Evolutionary conservation across 2,329 filamentous ascomycete genomes (phyloP).

Genomic region (Stachybotrys chlorohalonatus): DNA sequence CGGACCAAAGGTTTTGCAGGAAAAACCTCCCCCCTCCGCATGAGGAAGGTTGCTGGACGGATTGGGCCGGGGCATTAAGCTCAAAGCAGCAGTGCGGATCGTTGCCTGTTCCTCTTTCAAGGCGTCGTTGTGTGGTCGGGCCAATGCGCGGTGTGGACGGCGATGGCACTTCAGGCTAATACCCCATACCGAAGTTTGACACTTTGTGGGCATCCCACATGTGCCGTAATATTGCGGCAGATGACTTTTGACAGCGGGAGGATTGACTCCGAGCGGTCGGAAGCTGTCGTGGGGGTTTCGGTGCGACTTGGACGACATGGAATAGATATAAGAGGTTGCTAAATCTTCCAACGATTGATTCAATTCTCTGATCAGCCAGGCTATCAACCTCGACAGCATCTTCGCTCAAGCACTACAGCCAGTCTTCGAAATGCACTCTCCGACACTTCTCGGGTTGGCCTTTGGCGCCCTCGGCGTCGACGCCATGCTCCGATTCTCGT

Average conservation of each 20-base stretch:
- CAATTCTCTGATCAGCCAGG: no score
- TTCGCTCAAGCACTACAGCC: background rate
- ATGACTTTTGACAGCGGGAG: background rate
- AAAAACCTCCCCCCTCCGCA: no score
- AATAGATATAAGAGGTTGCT: background rate
- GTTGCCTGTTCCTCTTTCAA: background rate
- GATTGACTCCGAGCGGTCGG: background rate
- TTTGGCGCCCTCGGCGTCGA: background rate
- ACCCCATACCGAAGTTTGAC: background rate
- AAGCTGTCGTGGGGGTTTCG: background rate
- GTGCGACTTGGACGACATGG: background rate
- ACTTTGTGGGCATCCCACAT: background rate
- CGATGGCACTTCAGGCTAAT: background rate
- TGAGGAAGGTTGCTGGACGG: background rate
- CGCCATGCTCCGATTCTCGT: background rate
- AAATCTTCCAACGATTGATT: no score
- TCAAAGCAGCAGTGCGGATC: background rate
- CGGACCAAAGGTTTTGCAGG: no score
- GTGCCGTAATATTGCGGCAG: background rate
- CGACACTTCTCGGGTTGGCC: background rate
- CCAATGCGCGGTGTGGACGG: background rate
- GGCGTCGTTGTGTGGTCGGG: background rate
- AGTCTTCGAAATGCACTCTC: background rate
- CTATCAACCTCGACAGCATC: no score
- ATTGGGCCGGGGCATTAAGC: background rate